Percentiles rank a stretch among this genome's conserved stretches.
These are phyloP conservation scores for Verticillium nubilum DNA, from an alignment of 2,329 filamentous ascomycete genomes.

Conservation along the genomic window DNA sequence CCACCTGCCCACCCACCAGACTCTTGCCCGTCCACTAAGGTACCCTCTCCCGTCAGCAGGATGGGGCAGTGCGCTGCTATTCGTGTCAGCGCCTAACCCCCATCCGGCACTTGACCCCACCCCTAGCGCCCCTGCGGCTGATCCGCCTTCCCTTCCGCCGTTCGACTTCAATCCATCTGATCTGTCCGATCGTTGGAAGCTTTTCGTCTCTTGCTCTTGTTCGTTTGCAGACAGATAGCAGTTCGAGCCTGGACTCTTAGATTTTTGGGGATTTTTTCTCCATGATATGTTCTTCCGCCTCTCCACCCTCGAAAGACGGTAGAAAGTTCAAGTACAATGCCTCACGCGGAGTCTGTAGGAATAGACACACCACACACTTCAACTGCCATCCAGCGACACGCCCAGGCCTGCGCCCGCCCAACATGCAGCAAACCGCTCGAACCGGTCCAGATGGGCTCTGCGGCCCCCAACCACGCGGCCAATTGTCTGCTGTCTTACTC, in stretches of 20 bases:
- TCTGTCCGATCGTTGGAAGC: no score
- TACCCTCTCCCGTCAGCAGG: neutral
- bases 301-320: no score
- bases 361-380: no score
- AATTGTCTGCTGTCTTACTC: neutral
- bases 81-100: neutral
- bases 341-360: no score
- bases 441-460: neutral
- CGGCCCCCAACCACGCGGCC: neutral
- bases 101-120: neutral
- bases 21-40: neutral
- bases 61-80: neutral
- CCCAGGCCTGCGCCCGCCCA: neutral
- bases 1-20: no score
- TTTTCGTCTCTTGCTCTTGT: no score
- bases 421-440: neutral
- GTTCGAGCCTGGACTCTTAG: no score
- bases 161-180: neutral
- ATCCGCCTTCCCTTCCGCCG: neutral
- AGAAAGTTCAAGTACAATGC: no score
- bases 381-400: neutral
- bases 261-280: no score
- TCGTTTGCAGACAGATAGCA: no score
- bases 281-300: no score
- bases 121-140: neutral